These are phyloP conservation scores for Entrophospora sp. DNA, from an alignment of 192 early-diverging fungal species.

Conservation along the genomic window DNA sequence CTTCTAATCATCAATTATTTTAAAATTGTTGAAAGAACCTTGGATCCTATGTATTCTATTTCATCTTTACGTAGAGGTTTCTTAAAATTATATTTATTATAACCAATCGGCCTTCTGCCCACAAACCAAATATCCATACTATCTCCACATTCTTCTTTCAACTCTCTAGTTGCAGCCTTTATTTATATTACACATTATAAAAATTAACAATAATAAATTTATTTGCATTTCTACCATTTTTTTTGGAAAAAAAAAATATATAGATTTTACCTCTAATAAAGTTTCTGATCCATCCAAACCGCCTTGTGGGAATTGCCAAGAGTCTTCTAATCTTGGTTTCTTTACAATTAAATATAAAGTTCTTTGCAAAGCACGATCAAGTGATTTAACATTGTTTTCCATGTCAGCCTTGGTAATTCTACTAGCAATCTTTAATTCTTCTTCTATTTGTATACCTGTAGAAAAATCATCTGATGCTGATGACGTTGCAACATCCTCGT, in stretches of 20 bases:
- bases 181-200: too few relatives aligned
- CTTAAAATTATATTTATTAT: slow-evolving; percentile 42
- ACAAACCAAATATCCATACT: slow-evolving; percentile 82
- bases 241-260: too few relatives aligned
- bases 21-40: slow-evolving; percentile 6
- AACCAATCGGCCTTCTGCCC: slow-evolving; percentile 72
- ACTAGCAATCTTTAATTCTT: slow-evolving; percentile 45
- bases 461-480: slow-evolving; percentile 33
- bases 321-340: slow-evolving; percentile 40
- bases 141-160: slow-evolving; percentile 62
- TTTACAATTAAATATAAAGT: slow-evolving; percentile 79
- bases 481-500: neutral
- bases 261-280: slow-evolving; percentile 52
- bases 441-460: slow-evolving; percentile 27
- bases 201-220: too few relatives aligned
- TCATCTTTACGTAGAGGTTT: neutral
- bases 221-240: too few relatives aligned
- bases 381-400: slow-evolving; percentile 51
- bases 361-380: slow-evolving; percentile 67
- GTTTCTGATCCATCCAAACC: slow-evolving; percentile 54
- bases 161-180: slow-evolving; percentile 65
- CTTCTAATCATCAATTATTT: neutral
- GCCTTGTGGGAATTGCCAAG: slow-evolving; percentile 71
- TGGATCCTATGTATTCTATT: neutral
- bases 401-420: slow-evolving; percentile 57